Evolutionary conservation across 2,329 filamentous ascomycete species (phyloP).

Genomic region (Chrysoporthe austroafricana): DNA sequence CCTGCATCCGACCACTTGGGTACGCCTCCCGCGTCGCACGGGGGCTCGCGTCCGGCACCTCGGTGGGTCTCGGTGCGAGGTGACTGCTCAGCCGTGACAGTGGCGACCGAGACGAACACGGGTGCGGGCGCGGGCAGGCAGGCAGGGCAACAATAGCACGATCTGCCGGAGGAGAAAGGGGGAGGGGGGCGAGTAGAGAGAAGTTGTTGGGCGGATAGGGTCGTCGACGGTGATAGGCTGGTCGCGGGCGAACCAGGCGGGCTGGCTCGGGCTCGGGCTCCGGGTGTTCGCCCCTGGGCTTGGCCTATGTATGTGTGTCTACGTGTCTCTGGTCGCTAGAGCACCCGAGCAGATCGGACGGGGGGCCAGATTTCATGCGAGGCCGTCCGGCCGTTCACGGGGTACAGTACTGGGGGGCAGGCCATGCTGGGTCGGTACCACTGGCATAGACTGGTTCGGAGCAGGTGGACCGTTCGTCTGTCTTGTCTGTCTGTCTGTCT

Average conservation of each 20-base stretch:
- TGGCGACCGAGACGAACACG: constrained; percentile 15
- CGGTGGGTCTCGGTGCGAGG: constrained; percentile 9
- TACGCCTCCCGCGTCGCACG: constrained; percentile 14
- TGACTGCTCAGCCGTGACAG: constrained; percentile 25
- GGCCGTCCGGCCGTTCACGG: not conserved
- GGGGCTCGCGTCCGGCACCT: not conserved
- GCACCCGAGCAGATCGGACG: constrained; percentile 11
- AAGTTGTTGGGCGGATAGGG: not conserved
- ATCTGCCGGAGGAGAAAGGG: no score
- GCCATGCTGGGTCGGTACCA: not conserved
- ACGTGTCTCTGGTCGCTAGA: not conserved
- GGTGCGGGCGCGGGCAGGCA: not conserved
- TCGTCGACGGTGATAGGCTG: no score
- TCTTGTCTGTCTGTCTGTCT: no score
- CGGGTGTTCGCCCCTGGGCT: no score
- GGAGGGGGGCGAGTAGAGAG: no score
- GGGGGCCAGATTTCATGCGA: not conserved
- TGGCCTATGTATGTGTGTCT: no score
- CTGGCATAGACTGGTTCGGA: not conserved
- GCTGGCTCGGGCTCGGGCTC: no score
- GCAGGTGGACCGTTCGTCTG: no score
- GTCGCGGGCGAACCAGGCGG: no score
- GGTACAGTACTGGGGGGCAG: not conserved
- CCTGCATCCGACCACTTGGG: constrained; percentile 20
- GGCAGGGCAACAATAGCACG: not conserved